Evolutionary conservation across 306 rosid genomes (phyloP).

Genomic region (Betula pendula): DNA sequence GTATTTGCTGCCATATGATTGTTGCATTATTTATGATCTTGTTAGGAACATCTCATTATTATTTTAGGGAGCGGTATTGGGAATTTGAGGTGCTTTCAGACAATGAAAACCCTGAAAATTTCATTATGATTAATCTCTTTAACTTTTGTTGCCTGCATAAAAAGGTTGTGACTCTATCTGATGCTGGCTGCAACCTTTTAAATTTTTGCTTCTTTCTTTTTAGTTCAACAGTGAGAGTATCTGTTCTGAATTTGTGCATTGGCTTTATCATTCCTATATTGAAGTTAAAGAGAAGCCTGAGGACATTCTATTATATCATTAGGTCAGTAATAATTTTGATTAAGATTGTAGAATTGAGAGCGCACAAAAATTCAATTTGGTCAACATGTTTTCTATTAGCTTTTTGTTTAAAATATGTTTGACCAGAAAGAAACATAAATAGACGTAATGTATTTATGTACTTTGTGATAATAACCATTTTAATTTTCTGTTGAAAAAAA

Average conservation of each 20-base stretch:
- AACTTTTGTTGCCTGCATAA: not conserved
- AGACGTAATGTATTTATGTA: not conserved
- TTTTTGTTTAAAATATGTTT: not conserved
- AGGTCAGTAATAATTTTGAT: not conserved
- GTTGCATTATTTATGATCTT: constrained; percentile 3
- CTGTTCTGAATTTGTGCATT: not conserved
- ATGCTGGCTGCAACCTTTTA: not conserved
- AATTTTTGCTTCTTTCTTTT: not conserved
- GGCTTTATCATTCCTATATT: not conserved
- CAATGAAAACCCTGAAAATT: not conserved
- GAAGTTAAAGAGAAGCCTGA: constrained; percentile 1
- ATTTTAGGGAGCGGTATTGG: constrained; percentile 25
- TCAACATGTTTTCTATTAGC: not conserved
- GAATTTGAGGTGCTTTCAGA: constrained; percentile 4
- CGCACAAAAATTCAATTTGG: not conserved
- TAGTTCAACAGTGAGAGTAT: not conserved
- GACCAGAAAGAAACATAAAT: not conserved
- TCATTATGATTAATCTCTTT: not conserved
- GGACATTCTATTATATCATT: constrained; percentile 10
- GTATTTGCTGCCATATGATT: constrained; percentile 39
- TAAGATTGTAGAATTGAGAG: not conserved
- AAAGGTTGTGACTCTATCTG: not conserved
- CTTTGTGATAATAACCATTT: not conserved
- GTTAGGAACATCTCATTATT: constrained; percentile 4
- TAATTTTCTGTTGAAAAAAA: not conserved